Base-by-base conservation (phyloP, 2,329 filamentous ascomycete genomes). In the Tolypocladium tropicale region DNA sequence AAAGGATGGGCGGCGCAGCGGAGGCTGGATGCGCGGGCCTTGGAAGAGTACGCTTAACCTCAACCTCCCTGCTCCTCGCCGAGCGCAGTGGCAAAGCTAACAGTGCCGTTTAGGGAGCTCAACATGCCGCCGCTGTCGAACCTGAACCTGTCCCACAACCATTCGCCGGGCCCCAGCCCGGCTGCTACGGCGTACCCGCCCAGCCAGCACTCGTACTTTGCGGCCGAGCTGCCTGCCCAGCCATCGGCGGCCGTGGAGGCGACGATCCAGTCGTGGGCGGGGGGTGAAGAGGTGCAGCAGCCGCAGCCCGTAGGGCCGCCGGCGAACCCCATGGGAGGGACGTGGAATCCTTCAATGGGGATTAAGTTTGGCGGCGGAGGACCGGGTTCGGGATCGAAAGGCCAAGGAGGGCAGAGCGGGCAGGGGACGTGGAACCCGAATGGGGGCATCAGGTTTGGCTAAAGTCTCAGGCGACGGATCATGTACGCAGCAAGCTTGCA, bases 1-100 rank as follows among this genome's bases (percentile, higher is more conserved):
- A 85, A 85, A 61, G 81, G 80, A 2, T 97, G 95, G 78, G 88
- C 88, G 0, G 86, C 91, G 32, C 83, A 90, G 66, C 79, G 94
- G 54, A 82, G 91, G 53, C 83, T 87, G 61, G 93, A 97, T 64
- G 91, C 91, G 0, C 82, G 85, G 61, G 82, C 84, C 55, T 70
- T 96, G 36, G 91, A 96, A 70, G 81, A 83, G 86, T 90, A 74
- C 64, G 83, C 70, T 43, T 28, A 12, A n/a, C 25, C 23, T 2
- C 21, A 10, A 21, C 9, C n/a, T n/a, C n/a, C n/a, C n/a, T n/a
- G n/a, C n/a, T n/a, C n/a, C n/a, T n/a, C n/a, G n/a, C n/a, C n/a
- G n/a, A n/a, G n/a, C n/a, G n/a, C n/a, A n/a, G n/a, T n/a, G n/a
- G n/a, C n/a, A n/a, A 32, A 49, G 52, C 57, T 58, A 56, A 59